Evolutionary conservation across 148 eudicot genomes (phyloP), one percentile per base, ranked within the genome.

Genomic region (Vaccinium myrtillus): DNA sequence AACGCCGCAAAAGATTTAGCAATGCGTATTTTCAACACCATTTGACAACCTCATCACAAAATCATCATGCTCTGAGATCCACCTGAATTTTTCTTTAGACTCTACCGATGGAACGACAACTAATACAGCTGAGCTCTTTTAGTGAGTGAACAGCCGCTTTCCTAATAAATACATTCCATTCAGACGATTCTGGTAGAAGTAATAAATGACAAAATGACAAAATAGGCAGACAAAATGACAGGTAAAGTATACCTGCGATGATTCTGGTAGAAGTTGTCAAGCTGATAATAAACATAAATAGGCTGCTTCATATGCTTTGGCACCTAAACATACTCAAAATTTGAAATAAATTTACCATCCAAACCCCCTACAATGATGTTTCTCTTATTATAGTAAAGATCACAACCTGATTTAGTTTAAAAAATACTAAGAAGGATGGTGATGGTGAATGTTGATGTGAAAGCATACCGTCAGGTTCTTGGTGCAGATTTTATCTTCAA

Each of bases 261-360:
- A 87, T 97, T 97, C 92, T 97, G 99, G 87, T 95, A 97, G 87
- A 90, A 97, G 86, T 97, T 97, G 90, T 97, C 99, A 43, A 97
- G 96, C 90, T 97, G 98, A 88, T 97, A 97, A 83, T 97, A 97
- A 65, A 95, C 95, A 89, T 92, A 93, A 58, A 97, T 92, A 43
- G 99, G 99, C 65, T 91, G 89, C 83, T 93, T 90, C 99, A 97
- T 97, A 82, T 86, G 80, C 92, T 95, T 97, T 12, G 86, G 54
- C 50, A 97, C 97, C 99, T 78, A 15, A 56, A 16, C 59, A 19
- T 5, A 58, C 19, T 58, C 21, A 1, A 58, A 58, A 58, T 58
- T 58, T 58, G 19, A 18, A 5, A 58, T 19, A 58, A 58, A 58
- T 58, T 58, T 6, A 58, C 63, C n/a, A 58, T 58, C n/a, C 63